These are phyloP conservation scores for Hevea brasiliensis DNA, from an alignment of 345 rosid species.

Conservation along the genomic window DNA sequence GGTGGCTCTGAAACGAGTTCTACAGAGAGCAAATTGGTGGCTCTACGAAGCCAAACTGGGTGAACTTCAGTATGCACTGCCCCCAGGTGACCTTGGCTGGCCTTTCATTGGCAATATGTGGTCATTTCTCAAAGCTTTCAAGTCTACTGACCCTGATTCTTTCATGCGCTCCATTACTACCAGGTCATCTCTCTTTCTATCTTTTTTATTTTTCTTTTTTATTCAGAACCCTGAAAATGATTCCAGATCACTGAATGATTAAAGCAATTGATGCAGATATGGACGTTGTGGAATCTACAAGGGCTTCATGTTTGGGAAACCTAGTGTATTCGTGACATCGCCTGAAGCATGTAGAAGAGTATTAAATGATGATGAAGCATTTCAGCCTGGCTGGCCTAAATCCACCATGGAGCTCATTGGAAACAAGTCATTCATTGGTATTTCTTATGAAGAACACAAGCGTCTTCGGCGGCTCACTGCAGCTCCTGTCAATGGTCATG, in stretches of 20 bases:
- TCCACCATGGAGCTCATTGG: conserved; percentile 69
- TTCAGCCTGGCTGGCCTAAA: conserved; percentile 80
- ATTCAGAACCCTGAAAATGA: no score
- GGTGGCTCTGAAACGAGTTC: conserved; percentile 40
- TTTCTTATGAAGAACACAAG: conserved; percentile 80
- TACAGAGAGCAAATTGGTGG: conserved; percentile 54
- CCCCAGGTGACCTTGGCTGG: conserved; percentile 90
- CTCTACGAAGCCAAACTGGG: conserved; percentile 59
- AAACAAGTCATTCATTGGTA: conserved; percentile 67
- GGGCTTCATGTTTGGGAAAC: conserved; percentile 80
- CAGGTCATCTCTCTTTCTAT: conserved; percentile 37
- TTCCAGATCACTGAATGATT: no score
- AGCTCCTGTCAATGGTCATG: conserved; percentile 76
- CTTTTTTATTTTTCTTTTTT: not conserved
- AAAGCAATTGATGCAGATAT: conserved; percentile 39
- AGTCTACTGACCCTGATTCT: conserved; percentile 67
- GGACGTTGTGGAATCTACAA: conserved; percentile 70
- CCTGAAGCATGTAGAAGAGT: conserved; percentile 68
- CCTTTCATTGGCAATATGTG: conserved; percentile 87
- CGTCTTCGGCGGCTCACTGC: conserved; percentile 74
- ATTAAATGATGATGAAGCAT: conserved; percentile 63
- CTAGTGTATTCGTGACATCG: conserved; percentile 69
- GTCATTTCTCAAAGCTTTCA: conserved; percentile 80
- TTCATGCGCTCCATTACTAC: conserved; percentile 41
- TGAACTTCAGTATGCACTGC: conserved; percentile 44